These are phyloP conservation scores for Starmera dryadoides DNA, from an alignment of 805 yeast species.

Conservation along the genomic window DNA sequence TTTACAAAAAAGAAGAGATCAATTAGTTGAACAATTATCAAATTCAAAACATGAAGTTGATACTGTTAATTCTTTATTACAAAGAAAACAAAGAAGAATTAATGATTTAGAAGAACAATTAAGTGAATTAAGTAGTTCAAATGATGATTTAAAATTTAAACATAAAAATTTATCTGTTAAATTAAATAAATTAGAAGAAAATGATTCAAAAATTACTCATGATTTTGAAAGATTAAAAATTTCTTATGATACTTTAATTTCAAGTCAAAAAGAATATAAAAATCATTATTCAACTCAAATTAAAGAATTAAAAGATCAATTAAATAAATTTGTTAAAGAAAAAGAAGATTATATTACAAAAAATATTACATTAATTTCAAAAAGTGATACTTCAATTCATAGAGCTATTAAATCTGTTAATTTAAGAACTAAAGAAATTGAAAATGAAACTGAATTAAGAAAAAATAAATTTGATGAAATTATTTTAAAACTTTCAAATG, in stretches of 20 bases:
- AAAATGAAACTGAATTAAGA: conserved; percentile 39
- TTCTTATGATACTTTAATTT: conserved; percentile 50
- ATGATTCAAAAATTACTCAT: conserved; percentile 34
- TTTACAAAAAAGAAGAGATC: conserved; percentile 40
- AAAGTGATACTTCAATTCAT: conserved; percentile 42
- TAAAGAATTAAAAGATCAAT: conserved; percentile 25
- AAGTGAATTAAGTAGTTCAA: conserved; percentile 36
- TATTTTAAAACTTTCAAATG: conserved; percentile 34
- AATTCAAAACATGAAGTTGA: conserved; percentile 74
- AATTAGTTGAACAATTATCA: conserved; percentile 55
- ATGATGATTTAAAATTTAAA: conserved; percentile 42
- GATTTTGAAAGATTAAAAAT: conserved; percentile 51
- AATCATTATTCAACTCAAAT: conserved; percentile 39
- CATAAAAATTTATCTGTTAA: conserved; percentile 43
- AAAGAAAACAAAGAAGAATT: conserved; percentile 64
- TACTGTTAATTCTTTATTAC: conserved; percentile 58
- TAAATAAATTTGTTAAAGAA: conserved; percentile 30
- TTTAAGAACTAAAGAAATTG: conserved; percentile 40
- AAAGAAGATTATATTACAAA: conserved; percentile 27
- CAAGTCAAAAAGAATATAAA: conserved; percentile 46
- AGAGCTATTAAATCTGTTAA: conserved; percentile 41
- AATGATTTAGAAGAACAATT: conserved; percentile 56
- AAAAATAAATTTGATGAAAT: conserved; percentile 36
- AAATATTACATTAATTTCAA: conserved; percentile 29
- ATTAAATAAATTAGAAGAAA: conserved; percentile 39